Evolutionary conservation across 331 rosid species (phyloP).

Genomic region (Quercus phellos): DNA sequence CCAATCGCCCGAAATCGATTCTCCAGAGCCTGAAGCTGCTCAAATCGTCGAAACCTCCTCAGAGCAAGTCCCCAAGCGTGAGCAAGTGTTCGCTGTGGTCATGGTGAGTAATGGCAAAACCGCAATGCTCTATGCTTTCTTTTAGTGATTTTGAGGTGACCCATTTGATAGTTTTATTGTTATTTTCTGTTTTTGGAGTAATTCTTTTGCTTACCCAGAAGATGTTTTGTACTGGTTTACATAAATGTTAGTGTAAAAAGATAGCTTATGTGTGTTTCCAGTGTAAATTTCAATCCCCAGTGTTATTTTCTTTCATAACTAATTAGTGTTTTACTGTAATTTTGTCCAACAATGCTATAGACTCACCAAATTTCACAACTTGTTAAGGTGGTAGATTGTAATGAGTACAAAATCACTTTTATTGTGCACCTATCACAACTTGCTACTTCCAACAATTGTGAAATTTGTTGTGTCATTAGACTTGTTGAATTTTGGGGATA

Average conservation of each 20-base stretch:
- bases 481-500: no score
- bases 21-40: constrained; percentile 19
- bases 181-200: neutral
- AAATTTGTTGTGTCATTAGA: no score
- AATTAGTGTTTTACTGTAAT: neutral
- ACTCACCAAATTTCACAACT: no score
- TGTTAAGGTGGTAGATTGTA: no score
- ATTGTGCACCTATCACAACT: no score
- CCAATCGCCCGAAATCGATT: neutral
- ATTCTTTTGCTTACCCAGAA: neutral
- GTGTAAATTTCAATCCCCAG: neutral
- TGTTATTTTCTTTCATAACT: neutral
- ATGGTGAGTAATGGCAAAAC: constrained; percentile 52
- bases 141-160: neutral
- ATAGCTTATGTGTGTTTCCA: neutral
- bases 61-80: constrained; percentile 49
- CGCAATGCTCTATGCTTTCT: neutral
- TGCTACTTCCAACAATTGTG: no score
- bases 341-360: neutral
- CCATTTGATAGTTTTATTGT: neutral
- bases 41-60: constrained; percentile 30
- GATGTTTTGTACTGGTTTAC: neutral
- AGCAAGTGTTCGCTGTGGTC: constrained; percentile 77
- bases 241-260: neutral
- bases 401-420: no score